A percentile compares a stretch with the other conserved stretches of the same genome.
Conservation (phyloP, 495 filamentous ascomycete genomes). For the Neurospora terricola region DNA sequence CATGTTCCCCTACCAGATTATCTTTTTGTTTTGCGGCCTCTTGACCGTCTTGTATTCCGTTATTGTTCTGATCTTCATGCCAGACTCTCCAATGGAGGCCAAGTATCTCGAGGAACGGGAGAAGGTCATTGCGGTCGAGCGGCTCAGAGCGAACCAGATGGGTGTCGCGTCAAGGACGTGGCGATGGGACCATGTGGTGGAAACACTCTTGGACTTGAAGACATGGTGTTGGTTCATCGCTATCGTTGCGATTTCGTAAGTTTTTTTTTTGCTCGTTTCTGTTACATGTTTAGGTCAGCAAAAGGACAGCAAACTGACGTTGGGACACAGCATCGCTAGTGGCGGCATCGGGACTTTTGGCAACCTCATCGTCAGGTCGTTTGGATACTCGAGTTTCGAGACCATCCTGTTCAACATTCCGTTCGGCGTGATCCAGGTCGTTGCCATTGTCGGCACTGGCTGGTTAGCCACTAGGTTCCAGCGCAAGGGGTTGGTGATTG, state of each 20-base stretch:
- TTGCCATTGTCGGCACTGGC: slow-evolving; percentile 32
- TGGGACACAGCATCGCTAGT: slow-evolving; percentile 13
- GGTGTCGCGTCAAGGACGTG: slow-evolving; percentile 32
- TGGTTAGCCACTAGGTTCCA: slow-evolving; percentile 38
- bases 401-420: slow-evolving; percentile 59
- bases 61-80: slow-evolving; percentile 37
- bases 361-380: slow-evolving; percentile 51
- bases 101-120: slow-evolving; percentile 50
- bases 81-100: slow-evolving; percentile 49
- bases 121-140: slow-evolving; percentile 50
- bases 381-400: slow-evolving; percentile 49
- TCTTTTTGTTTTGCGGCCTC: slow-evolving; percentile 46
- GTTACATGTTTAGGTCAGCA: not conserved
- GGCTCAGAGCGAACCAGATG: slow-evolving; percentile 38
- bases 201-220: slow-evolving; percentile 53
- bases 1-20: slow-evolving; percentile 49
- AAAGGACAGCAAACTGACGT: not conserved
- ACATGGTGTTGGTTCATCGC: slow-evolving; percentile 58
- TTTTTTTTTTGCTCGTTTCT: not conserved
- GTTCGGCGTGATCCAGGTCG: slow-evolving; percentile 44
- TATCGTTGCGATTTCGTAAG: slow-evolving; percentile 38
- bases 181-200: slow-evolving; percentile 42
- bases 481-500: slow-evolving; percentile 48
- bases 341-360: slow-evolving; percentile 56
- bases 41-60: slow-evolving; percentile 34